Evolutionary conservation across 148 eudicot genomes (phyloP).

Genomic region (Vaccinium myrtillus): DNA sequence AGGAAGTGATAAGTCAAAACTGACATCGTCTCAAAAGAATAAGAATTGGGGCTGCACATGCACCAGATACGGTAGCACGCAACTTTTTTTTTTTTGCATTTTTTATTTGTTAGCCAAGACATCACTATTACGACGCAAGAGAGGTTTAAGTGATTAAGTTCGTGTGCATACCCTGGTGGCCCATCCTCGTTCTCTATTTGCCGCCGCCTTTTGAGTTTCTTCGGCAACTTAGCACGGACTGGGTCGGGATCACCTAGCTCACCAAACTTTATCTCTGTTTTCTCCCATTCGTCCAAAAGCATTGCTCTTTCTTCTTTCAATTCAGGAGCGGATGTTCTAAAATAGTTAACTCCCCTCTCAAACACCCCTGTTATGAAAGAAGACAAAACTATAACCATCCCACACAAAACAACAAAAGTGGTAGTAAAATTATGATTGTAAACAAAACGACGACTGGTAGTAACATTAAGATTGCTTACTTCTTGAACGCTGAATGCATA

Average conservation of each 20-base stretch:
- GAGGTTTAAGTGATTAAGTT: not conserved
- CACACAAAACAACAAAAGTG: not conserved
- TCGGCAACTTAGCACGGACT: slow-evolving; percentile 74
- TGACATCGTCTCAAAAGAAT: not conserved
- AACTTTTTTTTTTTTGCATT: not conserved
- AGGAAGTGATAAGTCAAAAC: not conserved
- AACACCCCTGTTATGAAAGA: slow-evolving; percentile 61
- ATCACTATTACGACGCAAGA: not conserved
- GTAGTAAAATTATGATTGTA: not conserved
- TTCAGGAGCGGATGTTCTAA: slow-evolving; percentile 75
- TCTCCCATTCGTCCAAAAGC: slow-evolving; percentile 86
- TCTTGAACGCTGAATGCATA: slow-evolving; percentile 64
- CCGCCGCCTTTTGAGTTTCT: slow-evolving; percentile 85
- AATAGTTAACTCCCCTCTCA: slow-evolving; percentile 74
- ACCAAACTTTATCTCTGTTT: slow-evolving; percentile 61
- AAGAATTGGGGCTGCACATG: not conserved
- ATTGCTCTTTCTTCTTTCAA: slow-evolving; percentile 90
- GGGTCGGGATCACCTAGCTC: slow-evolving; percentile 64
- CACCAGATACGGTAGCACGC: not conserved
- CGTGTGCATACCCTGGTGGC: slow-evolving; percentile 64
- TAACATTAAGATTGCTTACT: slow-evolving; percentile 39
- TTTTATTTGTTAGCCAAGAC: not conserved
- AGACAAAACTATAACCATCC: slow-evolving; percentile 8
- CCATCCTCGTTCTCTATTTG: slow-evolving; percentile 79
- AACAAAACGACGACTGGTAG: not conserved